A percentile compares a stretch with the other conserved stretches of the same genome.
Conservation (phyloP, 352 stramenopile species). For the Blastocystis sp. region DNA sequence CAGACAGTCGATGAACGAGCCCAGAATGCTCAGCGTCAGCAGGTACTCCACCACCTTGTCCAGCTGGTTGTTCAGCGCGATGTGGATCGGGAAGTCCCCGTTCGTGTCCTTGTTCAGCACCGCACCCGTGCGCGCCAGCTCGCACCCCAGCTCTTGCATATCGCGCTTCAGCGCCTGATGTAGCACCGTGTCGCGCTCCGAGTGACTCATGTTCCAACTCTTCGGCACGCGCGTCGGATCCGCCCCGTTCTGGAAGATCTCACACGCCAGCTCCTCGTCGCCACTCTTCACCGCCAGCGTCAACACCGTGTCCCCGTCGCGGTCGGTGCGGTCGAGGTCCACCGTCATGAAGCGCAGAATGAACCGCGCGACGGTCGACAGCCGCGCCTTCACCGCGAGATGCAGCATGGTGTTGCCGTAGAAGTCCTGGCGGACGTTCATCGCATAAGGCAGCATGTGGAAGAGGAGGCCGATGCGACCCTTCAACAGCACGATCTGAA, state of each 20-base stretch:
- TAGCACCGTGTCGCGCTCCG: constrained; percentile 5
- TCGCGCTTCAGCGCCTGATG: constrained; percentile 63
- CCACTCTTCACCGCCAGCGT: constrained; percentile 58
- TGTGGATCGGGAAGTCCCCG: constrained; percentile 47
- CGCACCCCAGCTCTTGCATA: constrained; percentile 19
- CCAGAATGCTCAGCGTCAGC: not conserved
- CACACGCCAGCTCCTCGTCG: constrained; percentile 61
- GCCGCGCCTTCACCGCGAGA: constrained; percentile 54
- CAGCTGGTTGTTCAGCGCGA: constrained; percentile 44
- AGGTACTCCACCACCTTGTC: constrained; percentile 57
- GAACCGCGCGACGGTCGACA: constrained; percentile 49
- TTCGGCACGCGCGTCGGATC: not conserved
- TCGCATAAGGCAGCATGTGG: constrained; percentile 33
- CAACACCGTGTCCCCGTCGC: constrained; percentile 23
- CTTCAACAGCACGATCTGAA: constrained; percentile 41
- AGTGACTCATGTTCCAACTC: constrained; percentile 47
- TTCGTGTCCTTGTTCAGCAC: constrained; percentile 48
- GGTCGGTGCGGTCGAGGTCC: not conserved
- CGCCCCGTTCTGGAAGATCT: constrained; percentile 32
- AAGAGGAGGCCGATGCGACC: constrained; percentile 52
- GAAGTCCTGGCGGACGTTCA: constrained; percentile 16
- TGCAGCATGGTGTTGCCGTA: constrained; percentile 65
- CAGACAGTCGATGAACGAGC: constrained; percentile 11
- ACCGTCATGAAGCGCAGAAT: constrained; percentile 27
- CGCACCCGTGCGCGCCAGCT: constrained; percentile 15